Evolutionary conservation across 257 asterid genomes (phyloP).

Genomic region (Capsicum baccatum): DNA sequence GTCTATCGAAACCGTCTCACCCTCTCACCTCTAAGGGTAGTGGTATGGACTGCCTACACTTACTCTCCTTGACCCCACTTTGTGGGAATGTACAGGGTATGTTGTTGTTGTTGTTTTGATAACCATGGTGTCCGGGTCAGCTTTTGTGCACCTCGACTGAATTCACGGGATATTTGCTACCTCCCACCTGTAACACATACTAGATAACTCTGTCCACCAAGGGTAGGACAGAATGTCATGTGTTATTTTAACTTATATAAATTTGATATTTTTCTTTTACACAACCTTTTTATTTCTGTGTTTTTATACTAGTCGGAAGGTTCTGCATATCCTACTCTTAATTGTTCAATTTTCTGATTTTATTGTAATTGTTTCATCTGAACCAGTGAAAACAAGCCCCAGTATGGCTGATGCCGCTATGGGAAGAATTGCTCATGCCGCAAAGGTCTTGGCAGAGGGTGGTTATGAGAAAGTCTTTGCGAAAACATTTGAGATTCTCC

Average conservation of each 20-base stretch:
- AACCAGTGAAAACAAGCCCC: slow-evolving; percentile 86
- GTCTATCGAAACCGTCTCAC: too few species aligned
- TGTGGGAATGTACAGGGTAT: too few species aligned
- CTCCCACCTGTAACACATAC: too few species aligned
- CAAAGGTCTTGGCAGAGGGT: slow-evolving; percentile 91
- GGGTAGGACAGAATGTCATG: neutral
- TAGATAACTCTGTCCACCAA: too few species aligned
- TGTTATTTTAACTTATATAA: neutral
- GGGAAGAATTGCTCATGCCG: slow-evolving; percentile 85
- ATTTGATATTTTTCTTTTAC: neutral
- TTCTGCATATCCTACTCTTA: neutral
- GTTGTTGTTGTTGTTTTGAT: too few species aligned
- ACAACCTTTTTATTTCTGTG: neutral
- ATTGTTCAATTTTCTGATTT: slow-evolving; percentile 9
- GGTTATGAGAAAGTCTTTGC: slow-evolving; percentile 87
- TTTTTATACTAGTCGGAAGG: slow-evolving; percentile 16
- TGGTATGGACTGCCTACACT: too few species aligned
- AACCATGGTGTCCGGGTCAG: too few species aligned
- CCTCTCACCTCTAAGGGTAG: too few species aligned
- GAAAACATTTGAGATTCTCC: slow-evolving; percentile 80
- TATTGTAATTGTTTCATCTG: slow-evolving; percentile 28
- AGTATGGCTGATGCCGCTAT: slow-evolving; percentile 92
- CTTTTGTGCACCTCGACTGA: too few species aligned
- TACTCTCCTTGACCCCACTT: too few species aligned
- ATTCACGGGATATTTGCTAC: too few species aligned